These are phyloP conservation scores for Mycosarcoma mackinlayi DNA, from an alignment of 1,284 basidiomycete genomes.

Conservation along the genomic window DNA sequence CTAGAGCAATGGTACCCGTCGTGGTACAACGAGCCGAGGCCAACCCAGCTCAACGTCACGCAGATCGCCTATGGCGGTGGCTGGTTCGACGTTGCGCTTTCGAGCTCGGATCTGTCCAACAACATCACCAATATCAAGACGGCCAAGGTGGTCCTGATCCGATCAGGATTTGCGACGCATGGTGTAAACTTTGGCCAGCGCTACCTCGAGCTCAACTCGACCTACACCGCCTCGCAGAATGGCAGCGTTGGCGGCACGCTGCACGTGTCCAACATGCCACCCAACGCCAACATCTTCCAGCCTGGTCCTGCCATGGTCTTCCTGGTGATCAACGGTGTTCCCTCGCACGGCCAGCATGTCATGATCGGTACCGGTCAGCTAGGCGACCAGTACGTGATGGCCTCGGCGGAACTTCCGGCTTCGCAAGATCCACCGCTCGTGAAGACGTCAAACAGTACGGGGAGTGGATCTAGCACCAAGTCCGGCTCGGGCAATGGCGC, in stretches of 20 bases:
- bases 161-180: slow-evolving; percentile 64
- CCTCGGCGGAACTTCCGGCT: slow-evolving; percentile 24
- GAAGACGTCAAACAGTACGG: slow-evolving; percentile 10
- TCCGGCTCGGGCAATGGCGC: slow-evolving; percentile 12
- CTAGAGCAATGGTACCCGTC: slow-evolving; percentile 80
- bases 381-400: slow-evolving; percentile 32
- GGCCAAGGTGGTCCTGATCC: slow-evolving; percentile 76
- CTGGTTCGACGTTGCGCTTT: slow-evolving; percentile 75
- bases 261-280: slow-evolving; percentile 72
- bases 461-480: slow-evolving; percentile 2
- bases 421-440: slow-evolving; percentile 35
- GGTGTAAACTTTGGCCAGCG: slow-evolving; percentile 69
- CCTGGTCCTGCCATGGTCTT: slow-evolving; percentile 84
- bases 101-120: slow-evolving; percentile 34
- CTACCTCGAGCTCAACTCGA: slow-evolving; percentile 73
- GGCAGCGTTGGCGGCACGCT: slow-evolving; percentile 79
- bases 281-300: slow-evolving; percentile 72
- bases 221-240: slow-evolving; percentile 81
- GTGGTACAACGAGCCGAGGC: slow-evolving; percentile 74
- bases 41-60: slow-evolving; percentile 76
- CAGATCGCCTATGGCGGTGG: slow-evolving; percentile 86
- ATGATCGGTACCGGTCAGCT: slow-evolving; percentile 56
- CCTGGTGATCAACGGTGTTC: slow-evolving; percentile 76
- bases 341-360: slow-evolving; percentile 76
- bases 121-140: slow-evolving; percentile 71